Evolutionary conservation across 305 asterid species (phyloP), one percentile per base, ranked within the genome.

Genomic region (Fraxinus paxiana): DNA sequence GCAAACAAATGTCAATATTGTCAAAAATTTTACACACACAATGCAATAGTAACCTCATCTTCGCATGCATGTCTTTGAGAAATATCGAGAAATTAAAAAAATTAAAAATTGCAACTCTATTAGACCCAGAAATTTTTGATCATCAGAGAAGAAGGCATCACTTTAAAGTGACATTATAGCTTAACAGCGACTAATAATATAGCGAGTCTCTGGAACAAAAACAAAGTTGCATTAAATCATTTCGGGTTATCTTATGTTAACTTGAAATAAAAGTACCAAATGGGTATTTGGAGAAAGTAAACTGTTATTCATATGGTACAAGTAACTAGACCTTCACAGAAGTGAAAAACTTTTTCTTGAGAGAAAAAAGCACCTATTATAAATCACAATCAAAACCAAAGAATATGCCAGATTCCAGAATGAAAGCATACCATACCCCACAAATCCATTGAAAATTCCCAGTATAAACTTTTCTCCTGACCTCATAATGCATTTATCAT

Each of bases 1-100:
- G 96, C 90, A 86, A 56, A 75, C 83, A 78, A 79, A 80, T 76
- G 9, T 5, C 35, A 37, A 73, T 20, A 77, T 26, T n/a, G 41
- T 33, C 35, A 33, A 33, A 31, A 70, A 12, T 2, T 13, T 4
- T 70, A 13, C 26, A 15, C 33, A 70, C 43, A 83, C 28, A 38
- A 17, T 15, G 28, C 51, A 13, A 43, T 5, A 15, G 46, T 1
- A 38, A 65, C 35, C 37, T 54, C 37, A 8, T 61, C 73, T 12
- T 7, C 22, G 54, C 71, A 17, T 63, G 72, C 35, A 3, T 26
- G 4, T 24, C 38, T 13, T 67, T 13, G 41, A 69, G n/a, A 24
- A 24, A 65, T 13, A 69, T 69, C 38, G 10, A 63, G 35, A 63
- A 63, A 63, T 63, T 0, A 3, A n/a, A 17, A 54, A 18, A 56